These are phyloP conservation scores for Aspergillus nidulans DNA, from an alignment of 495 filamentous ascomycete genomes.

Conservation along the genomic window DNA sequence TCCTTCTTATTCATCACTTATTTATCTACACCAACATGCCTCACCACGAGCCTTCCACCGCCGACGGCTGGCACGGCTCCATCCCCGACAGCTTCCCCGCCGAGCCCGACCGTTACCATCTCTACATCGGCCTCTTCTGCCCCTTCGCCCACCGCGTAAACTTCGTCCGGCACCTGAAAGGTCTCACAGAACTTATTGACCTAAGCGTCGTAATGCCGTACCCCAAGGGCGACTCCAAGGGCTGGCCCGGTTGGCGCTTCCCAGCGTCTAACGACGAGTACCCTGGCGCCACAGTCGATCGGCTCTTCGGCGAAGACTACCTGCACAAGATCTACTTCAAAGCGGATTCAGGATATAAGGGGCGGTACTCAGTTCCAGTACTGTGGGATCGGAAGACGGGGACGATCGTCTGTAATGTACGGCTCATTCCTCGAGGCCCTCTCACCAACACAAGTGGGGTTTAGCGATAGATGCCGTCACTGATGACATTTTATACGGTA, in stretches of 20 bases:
- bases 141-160: constrained; percentile 62
- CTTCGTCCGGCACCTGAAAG: constrained; percentile 65
- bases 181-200: constrained; percentile 65
- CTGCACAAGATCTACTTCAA: constrained; percentile 52
- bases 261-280: constrained; percentile 45
- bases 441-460: too few relatives aligned
- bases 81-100: constrained; percentile 55
- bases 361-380: constrained; percentile 51
- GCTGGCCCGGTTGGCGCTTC: constrained; percentile 50
- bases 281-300: constrained; percentile 47
- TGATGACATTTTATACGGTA: background rate
- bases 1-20: too few relatives aligned
- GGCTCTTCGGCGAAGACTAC: constrained; percentile 44
- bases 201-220: constrained; percentile 71
- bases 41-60: constrained; percentile 20
- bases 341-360: constrained; percentile 47
- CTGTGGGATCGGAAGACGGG: constrained; percentile 51
- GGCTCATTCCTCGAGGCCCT: background rate
- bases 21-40: too few relatives aligned
- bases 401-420: constrained; percentile 48
- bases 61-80: constrained; percentile 42
- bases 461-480: too few relatives aligned
- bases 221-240: constrained; percentile 50
- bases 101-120: constrained; percentile 69
- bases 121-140: constrained; percentile 64